A percentile compares a stretch with the other conserved stretches of the same genome.
phyloP scores from a whole-genome alignment of 768 basidiomycete species.

The Boletus vermiculosoides region DNA sequence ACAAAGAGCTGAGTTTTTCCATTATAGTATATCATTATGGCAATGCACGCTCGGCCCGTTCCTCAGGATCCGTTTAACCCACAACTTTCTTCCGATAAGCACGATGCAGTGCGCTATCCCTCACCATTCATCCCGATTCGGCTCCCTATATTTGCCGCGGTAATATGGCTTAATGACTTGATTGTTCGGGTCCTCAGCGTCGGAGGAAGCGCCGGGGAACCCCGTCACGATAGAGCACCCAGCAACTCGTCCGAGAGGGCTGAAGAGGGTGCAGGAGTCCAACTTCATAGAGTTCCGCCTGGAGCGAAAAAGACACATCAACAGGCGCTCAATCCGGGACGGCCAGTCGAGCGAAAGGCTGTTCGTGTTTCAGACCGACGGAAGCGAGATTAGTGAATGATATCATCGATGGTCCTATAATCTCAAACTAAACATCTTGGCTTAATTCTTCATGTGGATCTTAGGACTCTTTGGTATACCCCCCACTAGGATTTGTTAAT shows the following conservation, averaged over 20 bases:
- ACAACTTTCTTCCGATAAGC: slow-evolving; percentile 33
- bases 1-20: slow-evolving; percentile 4
- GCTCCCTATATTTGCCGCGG: slow-evolving; percentile 69
- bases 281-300: slow-evolving; percentile 18
- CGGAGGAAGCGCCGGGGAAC: slow-evolving; percentile 36
- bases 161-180: slow-evolving; percentile 72
- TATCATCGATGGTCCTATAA: slow-evolving; percentile 4
- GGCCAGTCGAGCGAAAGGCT: slow-evolving; percentile 13
- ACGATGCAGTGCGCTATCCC: slow-evolving; percentile 55
- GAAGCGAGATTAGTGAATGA: slow-evolving; percentile 44
- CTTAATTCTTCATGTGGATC: slow-evolving; percentile 18
- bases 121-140: slow-evolving; percentile 81
- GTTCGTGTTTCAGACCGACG: slow-evolving; percentile 39
- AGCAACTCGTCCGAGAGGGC: slow-evolving; percentile 57
- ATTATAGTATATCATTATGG: slow-evolving; percentile 77
- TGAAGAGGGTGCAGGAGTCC: slow-evolving; percentile 55
- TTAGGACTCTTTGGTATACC: slow-evolving; percentile 14
- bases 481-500: slow-evolving; percentile 7
- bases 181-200: slow-evolving; percentile 64
- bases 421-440: slow-evolving; percentile 5
- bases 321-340: slow-evolving; percentile 3
- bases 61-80: slow-evolving; percentile 78
- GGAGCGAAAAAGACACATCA: slow-evolving; percentile 11
- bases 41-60: slow-evolving; percentile 71
- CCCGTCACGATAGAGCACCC: slow-evolving; percentile 29